Evolutionary conservation across 1,139 yeast genomes (phyloP).

Genomic region (Candida smagusa): DNA sequence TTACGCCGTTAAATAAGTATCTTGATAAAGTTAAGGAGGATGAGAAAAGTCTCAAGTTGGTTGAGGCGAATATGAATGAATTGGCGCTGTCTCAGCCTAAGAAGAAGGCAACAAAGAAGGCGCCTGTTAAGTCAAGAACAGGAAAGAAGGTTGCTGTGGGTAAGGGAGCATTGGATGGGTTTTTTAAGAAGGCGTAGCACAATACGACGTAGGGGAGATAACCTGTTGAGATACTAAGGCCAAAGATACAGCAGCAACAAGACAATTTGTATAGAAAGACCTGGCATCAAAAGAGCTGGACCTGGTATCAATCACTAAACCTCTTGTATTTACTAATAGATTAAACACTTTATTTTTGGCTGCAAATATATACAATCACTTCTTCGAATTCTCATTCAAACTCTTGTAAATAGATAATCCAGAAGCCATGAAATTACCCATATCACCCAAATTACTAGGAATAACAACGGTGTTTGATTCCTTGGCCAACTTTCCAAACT

Average conservation of each 20-base stretch:
- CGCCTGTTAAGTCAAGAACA: slow-evolving; percentile 17
- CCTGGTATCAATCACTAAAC: no score
- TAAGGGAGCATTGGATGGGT: slow-evolving; percentile 62
- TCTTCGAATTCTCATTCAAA: slow-evolving; percentile 24
- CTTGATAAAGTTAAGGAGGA: slow-evolving; percentile 22
- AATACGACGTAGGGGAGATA: background rate
- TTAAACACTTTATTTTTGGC: no score
- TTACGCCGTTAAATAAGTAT: slow-evolving; percentile 29
- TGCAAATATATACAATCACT: slow-evolving; percentile 1
- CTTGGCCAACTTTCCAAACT: slow-evolving; percentile 80
- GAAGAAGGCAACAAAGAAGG: slow-evolving; percentile 17
- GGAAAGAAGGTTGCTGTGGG: slow-evolving; percentile 44
- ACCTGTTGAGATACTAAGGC: background rate
- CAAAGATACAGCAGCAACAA: no score
- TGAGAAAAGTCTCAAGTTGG: slow-evolving; percentile 28
- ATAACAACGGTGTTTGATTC: slow-evolving; percentile 75
- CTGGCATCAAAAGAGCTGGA: no score
- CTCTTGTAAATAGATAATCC: slow-evolving; percentile 71
- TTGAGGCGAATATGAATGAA: slow-evolving; percentile 33
- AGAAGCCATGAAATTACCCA: slow-evolving; percentile 72
- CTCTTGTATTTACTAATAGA: no score
- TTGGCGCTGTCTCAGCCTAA: slow-evolving; percentile 15
- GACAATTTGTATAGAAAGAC: no score
- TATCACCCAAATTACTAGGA: slow-evolving; percentile 73
- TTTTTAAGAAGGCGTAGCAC: slow-evolving; percentile 41